These are phyloP conservation scores for Cyclotella cryptica DNA, from an alignment of 108 stramenopile species.

Conservation along the genomic window DNA sequence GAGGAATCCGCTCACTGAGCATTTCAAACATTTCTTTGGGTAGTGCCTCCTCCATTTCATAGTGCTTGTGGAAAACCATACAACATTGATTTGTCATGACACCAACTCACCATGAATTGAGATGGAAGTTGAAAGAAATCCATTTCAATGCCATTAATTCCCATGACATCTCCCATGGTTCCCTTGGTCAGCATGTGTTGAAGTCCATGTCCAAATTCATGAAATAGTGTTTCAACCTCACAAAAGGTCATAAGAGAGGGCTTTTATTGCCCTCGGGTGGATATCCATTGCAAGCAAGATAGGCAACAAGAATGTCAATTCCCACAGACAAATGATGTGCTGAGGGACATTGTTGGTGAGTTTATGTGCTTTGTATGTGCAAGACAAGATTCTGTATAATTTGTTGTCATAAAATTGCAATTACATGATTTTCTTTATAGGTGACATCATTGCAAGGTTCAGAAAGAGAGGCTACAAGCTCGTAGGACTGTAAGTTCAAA, in stretches of 20 bases:
- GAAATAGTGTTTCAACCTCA: constrained; percentile 96
- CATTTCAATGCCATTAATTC: constrained; percentile 96
- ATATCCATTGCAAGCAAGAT: constrained; percentile 98
- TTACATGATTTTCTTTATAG: not conserved
- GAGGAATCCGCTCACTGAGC: constrained; percentile 90
- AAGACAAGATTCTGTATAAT: not conserved
- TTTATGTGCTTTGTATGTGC: not conserved
- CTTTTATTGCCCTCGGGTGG: constrained; percentile 93
- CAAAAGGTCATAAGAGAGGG: constrained; percentile 98
- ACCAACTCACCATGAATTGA: constrained; percentile 99
- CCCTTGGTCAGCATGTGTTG: constrained; percentile 98
- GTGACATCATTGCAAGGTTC: constrained; percentile 93
- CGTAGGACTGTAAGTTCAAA: constrained; percentile 60
- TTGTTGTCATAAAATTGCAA: not conserved
- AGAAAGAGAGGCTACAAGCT: constrained; percentile 96
- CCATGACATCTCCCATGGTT: constrained; percentile 95
- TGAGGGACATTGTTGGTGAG: constrained; percentile 89
- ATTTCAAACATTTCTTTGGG: constrained; percentile 97
- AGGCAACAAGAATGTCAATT: constrained; percentile 94
- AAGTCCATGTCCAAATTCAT: constrained; percentile 95
- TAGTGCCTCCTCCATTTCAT: constrained; percentile 94
- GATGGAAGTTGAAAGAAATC: constrained; percentile 98
- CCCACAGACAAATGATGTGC: constrained; percentile 97
- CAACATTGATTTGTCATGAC: constrained; percentile 91
- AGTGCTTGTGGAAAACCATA: constrained; percentile 97